Evolutionary conservation across 257 asterid genomes (phyloP), one percentile per base, ranked within the genome.

Genomic region (Vinca minor): DNA sequence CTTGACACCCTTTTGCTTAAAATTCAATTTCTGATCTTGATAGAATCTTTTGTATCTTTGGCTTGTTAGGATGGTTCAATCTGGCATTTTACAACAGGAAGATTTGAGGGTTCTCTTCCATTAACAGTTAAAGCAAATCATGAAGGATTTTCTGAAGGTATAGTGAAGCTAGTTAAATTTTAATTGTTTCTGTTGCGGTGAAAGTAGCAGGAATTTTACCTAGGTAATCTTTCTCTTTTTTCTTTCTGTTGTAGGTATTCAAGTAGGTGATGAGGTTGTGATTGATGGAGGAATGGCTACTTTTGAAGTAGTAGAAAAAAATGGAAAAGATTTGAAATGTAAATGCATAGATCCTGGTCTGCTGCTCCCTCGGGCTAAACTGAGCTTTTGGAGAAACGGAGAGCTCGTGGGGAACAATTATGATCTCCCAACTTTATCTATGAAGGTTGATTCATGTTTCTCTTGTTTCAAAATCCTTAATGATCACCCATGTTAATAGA

Each of bases 251-350:
- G 55, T 49, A 89, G 96, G 91, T 60, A 78, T 89, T 66, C 73
- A 80, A 18, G 66, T 80, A 61, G 95, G 95, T 39, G 96, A 89
- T 73, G 91, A 86, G 56, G 70, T 89, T 53, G 91, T 89, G 29
- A 74, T 86, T 64, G 96, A 89, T 70, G 96, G 95, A 67, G 96
- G 96, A 74, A 89, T 89, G 95, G 88, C 89, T 9, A 87, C 87
- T 4, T 89, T 89, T 59, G 80, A 87, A 71, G 94, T 89, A 57
- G 62, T 79, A 0, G 89, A 87, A 42, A 89, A 77, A 70, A 71
- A 80, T n/a, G 96, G 94, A 52, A 79, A 79, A 25, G 91, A 82
- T 73, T 73, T 87, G 76, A 77, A 86, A 15, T 83, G 95, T 77
- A 80, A 82, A 80, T 89, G 96, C 78, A 82, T 84, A 0, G 95